These are phyloP conservation scores for Syzygium grande DNA, from an alignment of 345 rosid species.

Conservation along the genomic window DNA sequence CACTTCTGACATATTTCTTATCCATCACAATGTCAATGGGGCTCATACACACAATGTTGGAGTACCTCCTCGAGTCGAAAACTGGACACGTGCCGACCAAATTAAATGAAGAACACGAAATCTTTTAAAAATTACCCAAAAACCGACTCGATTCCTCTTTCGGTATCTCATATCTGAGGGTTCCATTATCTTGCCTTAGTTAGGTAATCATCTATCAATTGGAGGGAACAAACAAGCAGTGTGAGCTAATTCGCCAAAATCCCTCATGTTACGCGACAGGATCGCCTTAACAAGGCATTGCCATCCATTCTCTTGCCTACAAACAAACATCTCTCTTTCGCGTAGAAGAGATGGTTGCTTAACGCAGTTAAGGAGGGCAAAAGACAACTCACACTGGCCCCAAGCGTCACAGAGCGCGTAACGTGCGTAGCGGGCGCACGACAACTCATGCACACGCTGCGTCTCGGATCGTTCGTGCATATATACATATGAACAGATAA, in stretches of 20 bases:
- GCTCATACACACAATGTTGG: too few relatives aligned
- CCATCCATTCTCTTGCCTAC: background rate
- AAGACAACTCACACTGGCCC: background rate
- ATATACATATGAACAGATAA: background rate
- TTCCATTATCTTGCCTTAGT: background rate
- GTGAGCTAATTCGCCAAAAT: background rate
- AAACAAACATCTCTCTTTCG: background rate
- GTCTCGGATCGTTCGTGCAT: background rate
- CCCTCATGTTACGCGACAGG: background rate
- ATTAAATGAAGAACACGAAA: background rate
- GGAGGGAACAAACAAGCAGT: too few relatives aligned
- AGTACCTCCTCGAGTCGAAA: background rate
- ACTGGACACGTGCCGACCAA: fast-evolving
- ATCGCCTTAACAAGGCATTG: background rate
- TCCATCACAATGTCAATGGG: too few relatives aligned
- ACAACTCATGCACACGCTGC: too few relatives aligned
- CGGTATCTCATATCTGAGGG: fast-evolving
- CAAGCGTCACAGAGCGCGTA: too few relatives aligned
- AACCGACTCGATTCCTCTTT: background rate
- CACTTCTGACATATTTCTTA: too few relatives aligned
- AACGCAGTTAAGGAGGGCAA: background rate
- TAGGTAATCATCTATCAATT: too few relatives aligned
- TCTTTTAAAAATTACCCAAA: background rate
- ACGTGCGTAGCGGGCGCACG: too few relatives aligned
- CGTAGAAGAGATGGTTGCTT: background rate